Evolutionary conservation across 129 eudicot species (phyloP).

Genomic region (Tanacetum coccineum): DNA sequence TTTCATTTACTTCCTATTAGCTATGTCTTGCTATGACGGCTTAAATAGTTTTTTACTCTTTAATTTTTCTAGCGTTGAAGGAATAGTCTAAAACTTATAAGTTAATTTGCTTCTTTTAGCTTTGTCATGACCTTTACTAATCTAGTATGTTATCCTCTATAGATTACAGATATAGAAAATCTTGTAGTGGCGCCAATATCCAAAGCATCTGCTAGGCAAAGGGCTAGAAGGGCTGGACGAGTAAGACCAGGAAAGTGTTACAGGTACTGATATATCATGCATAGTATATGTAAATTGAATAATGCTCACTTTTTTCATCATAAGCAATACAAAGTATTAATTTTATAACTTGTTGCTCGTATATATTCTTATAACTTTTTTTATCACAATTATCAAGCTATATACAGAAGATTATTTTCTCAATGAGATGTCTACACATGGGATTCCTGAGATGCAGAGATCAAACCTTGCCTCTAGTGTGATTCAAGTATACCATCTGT

Average conservation of each 20-base stretch:
- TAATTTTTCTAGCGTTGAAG: too few relatives aligned
- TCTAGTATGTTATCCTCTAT: conserved; percentile 8
- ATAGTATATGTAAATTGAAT: neutral
- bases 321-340: neutral
- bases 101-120: neutral
- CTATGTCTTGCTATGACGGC: neutral
- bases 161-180: conserved; percentile 92
- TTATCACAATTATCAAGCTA: conserved; percentile 46
- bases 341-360: neutral
- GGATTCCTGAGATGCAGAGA: conserved; percentile 97
- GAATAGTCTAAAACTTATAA: too few relatives aligned
- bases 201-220: conserved; percentile 94
- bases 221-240: conserved; percentile 98
- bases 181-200: conserved; percentile 97
- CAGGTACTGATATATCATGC: conserved; percentile 46
- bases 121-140: neutral
- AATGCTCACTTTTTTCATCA: neutral
- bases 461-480: conserved; percentile 89
- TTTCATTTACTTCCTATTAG: neutral
- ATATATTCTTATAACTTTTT: conserved; percentile 5
- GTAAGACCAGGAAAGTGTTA: conserved; percentile 95
- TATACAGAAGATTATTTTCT: conserved; percentile 83
- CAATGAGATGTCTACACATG: conserved; percentile 76
- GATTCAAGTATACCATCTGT: conserved; percentile 56
- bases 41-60: neutral